Evolutionary conservation across 192 early-diverging fungal genomes (phyloP), one percentile per base, ranked within the genome.

Genomic region (Coemansia sp.): DNA sequence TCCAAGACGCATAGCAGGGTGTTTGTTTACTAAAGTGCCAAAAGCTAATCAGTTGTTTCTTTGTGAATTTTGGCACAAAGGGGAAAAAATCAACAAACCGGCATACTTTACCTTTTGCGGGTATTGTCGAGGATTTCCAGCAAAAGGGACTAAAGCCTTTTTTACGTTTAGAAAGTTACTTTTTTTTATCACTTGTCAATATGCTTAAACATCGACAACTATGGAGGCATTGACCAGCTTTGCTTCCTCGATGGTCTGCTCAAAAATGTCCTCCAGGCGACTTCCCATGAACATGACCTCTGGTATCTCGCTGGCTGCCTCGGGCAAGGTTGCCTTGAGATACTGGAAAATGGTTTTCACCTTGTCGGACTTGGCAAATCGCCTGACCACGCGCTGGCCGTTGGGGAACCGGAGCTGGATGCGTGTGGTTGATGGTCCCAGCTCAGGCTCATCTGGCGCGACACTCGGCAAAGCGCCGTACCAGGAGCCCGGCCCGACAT

Each of bases 331-430:
- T 14, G 85, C 75, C 69, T 94, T 95, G 69, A 97, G 75, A 53
- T 80, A 95, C 69, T 93, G 88, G 82, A 96, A 96, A 32, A 98
- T 67, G 6, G 70, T 68, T 30, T 72, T 82, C 1, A 97, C 92
- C 20, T 80, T 82, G 60, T 90, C 91, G 0, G 84, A 64, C 67
- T 89, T 91, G 32, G 69, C 62, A 70, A 98, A 93, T 57, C 87
- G 83, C 47, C 91, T 85, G 54, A 95, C 86, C 27, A 88, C 68
- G 19, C 87, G 86, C 19, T 81, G 71, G 16, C 96, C 95, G 75
- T 91, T 89, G 9, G 91, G 87, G 51, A 95, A 73, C 32, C 91
- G 86, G 60, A 95, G 80, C 66, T 94, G 92, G 54, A 98, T 85
- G 32, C 91, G 84, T 10, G 92, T 91, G 2, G 84, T 83, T 3